These are phyloP conservation scores for Rhodomyrtus tomentosa DNA, from an alignment of 345 rosid species.

Conservation along the genomic window DNA sequence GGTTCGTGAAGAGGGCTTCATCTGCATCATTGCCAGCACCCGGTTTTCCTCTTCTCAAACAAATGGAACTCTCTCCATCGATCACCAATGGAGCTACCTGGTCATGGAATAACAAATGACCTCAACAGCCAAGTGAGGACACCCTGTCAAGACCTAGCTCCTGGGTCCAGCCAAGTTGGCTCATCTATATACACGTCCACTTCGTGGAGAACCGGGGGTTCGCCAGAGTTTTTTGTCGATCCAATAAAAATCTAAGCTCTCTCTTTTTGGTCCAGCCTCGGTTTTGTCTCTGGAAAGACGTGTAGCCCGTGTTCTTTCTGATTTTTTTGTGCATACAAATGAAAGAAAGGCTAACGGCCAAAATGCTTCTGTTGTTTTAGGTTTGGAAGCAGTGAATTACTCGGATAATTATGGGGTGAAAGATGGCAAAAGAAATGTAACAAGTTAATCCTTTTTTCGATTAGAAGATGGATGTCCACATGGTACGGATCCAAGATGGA, in stretches of 20 bases:
- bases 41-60: conserved; percentile 15
- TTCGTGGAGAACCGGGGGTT: neutral
- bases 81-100: neutral
- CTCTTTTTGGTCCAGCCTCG: neutral
- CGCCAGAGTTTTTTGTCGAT: neutral
- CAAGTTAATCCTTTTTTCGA: neutral
- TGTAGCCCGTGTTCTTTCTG: neutral
- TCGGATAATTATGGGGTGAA: neutral
- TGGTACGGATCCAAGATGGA: neutral
- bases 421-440: neutral
- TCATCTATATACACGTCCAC: neutral
- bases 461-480: neutral
- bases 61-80: neutral
- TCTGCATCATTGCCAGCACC: conserved; percentile 13
- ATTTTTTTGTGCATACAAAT: neutral
- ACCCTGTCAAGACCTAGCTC: neutral
- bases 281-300: neutral
- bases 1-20: conserved; percentile 75
- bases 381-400: neutral
- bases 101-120: neutral
- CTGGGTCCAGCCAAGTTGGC: neutral
- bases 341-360: neutral
- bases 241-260: neutral
- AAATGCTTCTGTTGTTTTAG: neutral
- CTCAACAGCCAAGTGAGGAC: neutral